Evolutionary conservation across 495 filamentous ascomycete genomes (phyloP), one percentile per base, ranked within the genome.

Genomic region (Hyaloscypha bicolor): DNA sequence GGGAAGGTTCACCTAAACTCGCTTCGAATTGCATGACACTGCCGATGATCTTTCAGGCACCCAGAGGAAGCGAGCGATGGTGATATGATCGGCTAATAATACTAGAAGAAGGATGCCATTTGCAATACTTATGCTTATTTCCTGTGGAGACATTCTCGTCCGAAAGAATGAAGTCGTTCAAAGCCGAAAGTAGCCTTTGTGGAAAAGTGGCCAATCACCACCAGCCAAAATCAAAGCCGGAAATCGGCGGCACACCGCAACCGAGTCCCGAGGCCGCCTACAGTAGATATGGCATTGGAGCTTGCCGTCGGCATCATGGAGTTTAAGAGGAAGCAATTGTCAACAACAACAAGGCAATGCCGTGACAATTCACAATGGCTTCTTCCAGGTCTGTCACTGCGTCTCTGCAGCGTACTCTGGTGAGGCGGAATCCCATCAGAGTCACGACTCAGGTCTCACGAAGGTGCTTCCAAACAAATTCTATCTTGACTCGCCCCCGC

Each of bases 361-460:
- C 60, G 71, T 73, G 71, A 73, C 62, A 60, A 31, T 30, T 59
- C 68, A 65, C 31, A 16, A 73, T 73, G 71, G 32, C 68, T 68
- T 71, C 71, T 12, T 66, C 65, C 33, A 56, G 65, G 63, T 69
- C 71, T 56, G 55, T 69, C 48, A 61, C 66, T 63, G 65, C 65
- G 30, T 52, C 55, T 57, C 31, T 70, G 66, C 68, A 69, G 45
- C 64, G 64, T 16, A 68, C n/a, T 69, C 62, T 70, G 39, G 56
- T 66, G 45, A 59, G 61, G 32, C 65, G 45, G n/a, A 60, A 25
- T 22, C 68, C 71, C 9, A 19, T 39, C 51, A 63, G 68, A 66
- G 39, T 62, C 16, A 59, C 64, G 16, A 33, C 66, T 8, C 66
- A 62, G 48, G 30, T 71, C 22, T 30, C 62, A 51, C 61, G 48